Evolutionary conservation across 345 rosid genomes (phyloP).

Genomic region (Eucalyptus albens): DNA sequence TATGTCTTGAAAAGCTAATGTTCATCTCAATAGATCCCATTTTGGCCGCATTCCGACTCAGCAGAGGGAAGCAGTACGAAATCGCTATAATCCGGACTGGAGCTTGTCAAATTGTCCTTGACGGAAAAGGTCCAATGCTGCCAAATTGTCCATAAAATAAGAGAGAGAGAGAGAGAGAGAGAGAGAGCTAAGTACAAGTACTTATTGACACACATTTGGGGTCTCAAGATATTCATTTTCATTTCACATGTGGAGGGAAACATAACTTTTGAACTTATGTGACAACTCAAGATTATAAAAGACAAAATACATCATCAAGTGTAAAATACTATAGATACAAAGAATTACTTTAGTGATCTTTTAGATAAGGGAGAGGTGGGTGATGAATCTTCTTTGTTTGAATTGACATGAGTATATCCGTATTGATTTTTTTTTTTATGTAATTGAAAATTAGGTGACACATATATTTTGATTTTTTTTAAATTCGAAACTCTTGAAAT

Average conservation of each 20-base stretch:
- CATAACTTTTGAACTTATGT: neutral
- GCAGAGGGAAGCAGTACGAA: neutral
- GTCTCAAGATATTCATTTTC: neutral
- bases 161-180: neutral
- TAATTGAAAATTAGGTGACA: neutral
- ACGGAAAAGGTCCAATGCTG: neutral
- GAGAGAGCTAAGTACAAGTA: neutral
- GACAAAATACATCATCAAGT: neutral
- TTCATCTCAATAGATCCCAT: neutral
- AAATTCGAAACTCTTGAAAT: neutral
- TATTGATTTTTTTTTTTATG: neutral
- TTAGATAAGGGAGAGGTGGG: neutral
- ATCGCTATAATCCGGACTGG: neutral
- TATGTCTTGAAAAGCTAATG: neutral
- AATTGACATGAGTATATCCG: fast-evolving
- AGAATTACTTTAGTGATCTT: neutral
- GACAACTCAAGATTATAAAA: neutral
- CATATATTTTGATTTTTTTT: neutral
- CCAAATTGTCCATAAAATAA: neutral
- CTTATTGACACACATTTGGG: neutral
- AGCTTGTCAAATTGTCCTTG: neutral
- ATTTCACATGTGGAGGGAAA: neutral
- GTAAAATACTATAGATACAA: neutral
- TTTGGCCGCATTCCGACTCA: neutral
- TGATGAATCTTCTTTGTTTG: neutral